Evolutionary conservation across 306 rosid genomes (phyloP).

Genomic region (Lathyrus sativus): DNA sequence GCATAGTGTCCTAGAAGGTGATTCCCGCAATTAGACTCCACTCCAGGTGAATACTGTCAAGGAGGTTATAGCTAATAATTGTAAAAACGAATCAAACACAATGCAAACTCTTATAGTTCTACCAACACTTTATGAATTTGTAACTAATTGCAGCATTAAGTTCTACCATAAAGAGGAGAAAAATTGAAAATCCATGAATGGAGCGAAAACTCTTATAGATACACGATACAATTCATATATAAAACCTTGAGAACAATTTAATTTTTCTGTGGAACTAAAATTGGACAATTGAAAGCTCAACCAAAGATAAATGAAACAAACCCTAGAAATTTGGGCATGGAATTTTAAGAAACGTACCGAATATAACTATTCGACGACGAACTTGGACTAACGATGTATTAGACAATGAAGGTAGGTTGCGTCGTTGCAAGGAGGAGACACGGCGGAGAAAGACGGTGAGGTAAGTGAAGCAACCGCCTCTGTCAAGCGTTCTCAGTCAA

Average conservation of each 20-base stretch:
- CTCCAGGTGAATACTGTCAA: too few species aligned
- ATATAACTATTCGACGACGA: background rate
- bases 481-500: too few species aligned
- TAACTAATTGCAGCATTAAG: too few species aligned
- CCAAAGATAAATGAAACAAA: background rate
- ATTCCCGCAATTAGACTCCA: too few species aligned
- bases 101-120: too few species aligned
- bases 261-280: background rate
- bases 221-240: background rate
- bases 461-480: background rate
- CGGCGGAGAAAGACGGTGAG: background rate
- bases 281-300: background rate
- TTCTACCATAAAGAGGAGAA: too few species aligned
- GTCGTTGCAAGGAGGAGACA: background rate
- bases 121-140: too few species aligned
- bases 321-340: background rate
- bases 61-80: too few species aligned
- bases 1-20: too few species aligned
- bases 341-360: background rate
- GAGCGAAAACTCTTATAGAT: background rate
- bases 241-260: background rate
- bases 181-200: too few species aligned
- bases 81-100: too few species aligned
- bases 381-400: background rate
- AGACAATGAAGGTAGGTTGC: too few species aligned